Conservation (phyloP, 805 yeast species). For the Saccharomycopsis vini region DNA sequence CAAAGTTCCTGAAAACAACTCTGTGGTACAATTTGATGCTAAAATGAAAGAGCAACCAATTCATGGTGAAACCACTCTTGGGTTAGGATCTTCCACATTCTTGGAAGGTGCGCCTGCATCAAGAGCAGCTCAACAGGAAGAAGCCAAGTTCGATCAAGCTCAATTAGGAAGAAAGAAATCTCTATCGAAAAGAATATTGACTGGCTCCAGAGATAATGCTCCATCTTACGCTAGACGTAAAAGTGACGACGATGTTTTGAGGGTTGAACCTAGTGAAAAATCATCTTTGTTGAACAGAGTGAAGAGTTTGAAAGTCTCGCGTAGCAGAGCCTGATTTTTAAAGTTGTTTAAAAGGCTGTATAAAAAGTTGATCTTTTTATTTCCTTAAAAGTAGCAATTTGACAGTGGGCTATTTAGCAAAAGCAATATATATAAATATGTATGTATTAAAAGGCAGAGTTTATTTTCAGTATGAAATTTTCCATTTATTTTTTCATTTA, state of each 20-base stretch:
- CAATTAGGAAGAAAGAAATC: slow-evolving; percentile 77
- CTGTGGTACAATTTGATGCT: slow-evolving; percentile 62
- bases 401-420: too few relatives aligned
- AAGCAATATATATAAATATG: too few relatives aligned
- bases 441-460: too few relatives aligned
- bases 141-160: slow-evolving; percentile 28
- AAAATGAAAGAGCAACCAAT: slow-evolving; percentile 58
- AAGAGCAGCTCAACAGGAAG: slow-evolving; percentile 33
- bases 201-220: slow-evolving; percentile 25
- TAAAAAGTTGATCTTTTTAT: too few relatives aligned
- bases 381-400: too few relatives aligned
- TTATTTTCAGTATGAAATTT: too few relatives aligned
- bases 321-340: slow-evolving; percentile 10
- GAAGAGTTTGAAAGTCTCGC: slow-evolving; percentile 75
- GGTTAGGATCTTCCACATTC: slow-evolving; percentile 40
- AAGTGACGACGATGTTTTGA: slow-evolving; percentile 26
- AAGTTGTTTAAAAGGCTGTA: too few relatives aligned
- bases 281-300: slow-evolving; percentile 73
- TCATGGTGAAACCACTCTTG: slow-evolving; percentile 81
- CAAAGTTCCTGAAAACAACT: slow-evolving; percentile 24
- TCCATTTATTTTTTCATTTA: too few relatives aligned
- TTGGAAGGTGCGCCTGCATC: slow-evolving; percentile 85
- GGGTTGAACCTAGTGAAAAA: slow-evolving; percentile 24
- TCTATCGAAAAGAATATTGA: slow-evolving; percentile 55
- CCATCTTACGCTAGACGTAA: slow-evolving; percentile 7